phyloP scores from a whole-genome alignment of 2,329 filamentous ascomycete species.

The Beauveria pseudobassiana region DNA sequence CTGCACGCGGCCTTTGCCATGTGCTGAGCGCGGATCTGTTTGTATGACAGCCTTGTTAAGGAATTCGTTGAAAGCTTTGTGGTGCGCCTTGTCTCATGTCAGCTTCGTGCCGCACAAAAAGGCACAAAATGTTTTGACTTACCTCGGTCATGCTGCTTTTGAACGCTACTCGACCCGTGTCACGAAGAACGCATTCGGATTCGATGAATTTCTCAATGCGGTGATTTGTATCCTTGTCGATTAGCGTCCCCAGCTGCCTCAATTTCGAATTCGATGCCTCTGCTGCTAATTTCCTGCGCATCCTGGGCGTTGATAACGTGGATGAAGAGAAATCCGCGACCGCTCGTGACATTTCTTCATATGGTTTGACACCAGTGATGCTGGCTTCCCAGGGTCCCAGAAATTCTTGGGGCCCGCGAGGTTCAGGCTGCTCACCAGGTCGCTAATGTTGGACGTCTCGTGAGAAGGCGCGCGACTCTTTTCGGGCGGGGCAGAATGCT shows the following conservation, averaged over 20 bases:
- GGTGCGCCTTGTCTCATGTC: constrained; percentile 53
- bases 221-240: constrained; percentile 63
- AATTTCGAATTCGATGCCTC: constrained; percentile 75
- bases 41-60: constrained; percentile 63
- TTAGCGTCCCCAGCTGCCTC: constrained; percentile 79
- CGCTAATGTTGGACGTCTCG: no score
- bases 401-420: constrained; percentile 24
- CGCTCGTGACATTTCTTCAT: constrained; percentile 65
- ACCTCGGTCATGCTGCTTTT: constrained; percentile 88
- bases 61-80: constrained; percentile 75
- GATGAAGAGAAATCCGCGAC: constrained; percentile 77
- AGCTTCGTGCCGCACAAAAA: constrained; percentile 12
- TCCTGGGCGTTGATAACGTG: constrained; percentile 63
- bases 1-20: constrained; percentile 43
- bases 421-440: constrained; percentile 16
- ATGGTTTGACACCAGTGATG: constrained; percentile 62
- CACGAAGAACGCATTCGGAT: constrained; percentile 63
- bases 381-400: constrained; percentile 57
- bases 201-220: constrained; percentile 60
- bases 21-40: constrained; percentile 46
- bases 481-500: constrained; percentile 27
- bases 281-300: constrained; percentile 52
- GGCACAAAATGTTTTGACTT: constrained; percentile 24
- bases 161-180: constrained; percentile 59
- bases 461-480: constrained; percentile 16